phyloP scores from a whole-genome alignment of 768 basidiomycete genomes.

The Hirschioporus abietinus region DNA sequence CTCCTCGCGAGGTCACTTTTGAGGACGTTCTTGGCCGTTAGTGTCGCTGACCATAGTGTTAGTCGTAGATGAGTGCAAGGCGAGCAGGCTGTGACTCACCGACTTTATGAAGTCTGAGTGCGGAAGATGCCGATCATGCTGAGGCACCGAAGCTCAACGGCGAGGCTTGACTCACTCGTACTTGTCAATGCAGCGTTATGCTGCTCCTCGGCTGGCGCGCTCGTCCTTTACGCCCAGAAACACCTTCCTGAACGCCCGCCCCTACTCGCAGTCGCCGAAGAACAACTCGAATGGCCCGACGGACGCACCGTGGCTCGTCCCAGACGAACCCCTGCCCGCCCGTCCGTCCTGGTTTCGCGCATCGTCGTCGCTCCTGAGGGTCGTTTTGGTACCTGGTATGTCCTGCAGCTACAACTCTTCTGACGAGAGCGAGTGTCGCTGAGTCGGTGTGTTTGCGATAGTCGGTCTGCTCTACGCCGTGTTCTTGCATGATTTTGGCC shows the following conservation, averaged over 20 bases:
- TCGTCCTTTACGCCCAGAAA: neutral
- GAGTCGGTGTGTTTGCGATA: constrained; percentile 17
- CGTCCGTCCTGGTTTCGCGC: neutral
- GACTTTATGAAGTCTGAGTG: neutral
- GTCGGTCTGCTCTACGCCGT: constrained; percentile 51
- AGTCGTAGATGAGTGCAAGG: no score
- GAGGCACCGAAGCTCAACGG: neutral
- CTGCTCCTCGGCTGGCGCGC: neutral
- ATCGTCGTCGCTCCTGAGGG: neutral
- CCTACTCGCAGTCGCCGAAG: neutral
- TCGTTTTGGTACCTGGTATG: neutral
- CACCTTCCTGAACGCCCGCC: neutral
- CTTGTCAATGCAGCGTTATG: neutral
- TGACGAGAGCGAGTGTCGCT: neutral
- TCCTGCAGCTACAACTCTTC: neutral
- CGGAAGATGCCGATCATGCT: neutral
- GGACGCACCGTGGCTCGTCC: constrained; percentile 4
- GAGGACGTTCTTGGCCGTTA: no score
- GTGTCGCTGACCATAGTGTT: no score
- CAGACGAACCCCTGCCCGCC: neutral
- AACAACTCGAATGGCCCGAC: neutral
- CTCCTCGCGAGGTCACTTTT: no score
- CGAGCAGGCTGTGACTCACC: no score
- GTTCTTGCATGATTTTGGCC: constrained; percentile 63
- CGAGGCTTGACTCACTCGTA: neutral